Evolutionary conservation across 1,139 yeast genomes (phyloP), one percentile per base, ranked within the genome.

Genomic region (Kurtzmaniella quercitrusa): DNA sequence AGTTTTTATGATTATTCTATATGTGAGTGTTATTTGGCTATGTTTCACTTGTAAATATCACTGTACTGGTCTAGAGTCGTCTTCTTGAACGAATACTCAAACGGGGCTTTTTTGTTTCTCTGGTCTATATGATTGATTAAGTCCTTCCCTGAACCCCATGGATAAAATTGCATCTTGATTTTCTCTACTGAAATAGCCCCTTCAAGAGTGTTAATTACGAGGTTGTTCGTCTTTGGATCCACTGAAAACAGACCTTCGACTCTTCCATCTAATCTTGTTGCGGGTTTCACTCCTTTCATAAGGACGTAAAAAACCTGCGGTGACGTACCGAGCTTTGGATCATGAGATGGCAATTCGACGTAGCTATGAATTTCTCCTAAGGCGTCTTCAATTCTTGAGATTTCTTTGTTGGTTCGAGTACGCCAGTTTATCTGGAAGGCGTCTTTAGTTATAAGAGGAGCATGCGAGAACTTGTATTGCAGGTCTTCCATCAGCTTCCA

Each of bases 341-440:
- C 31, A 4, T 27, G 5, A 4, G 47, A 54, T 43, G 55, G 60
- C 10, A 14, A 17, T 29, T 39, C 18, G 21, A 39, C 36, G 56
- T 66, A 77, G 1, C 87, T 67, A 52, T 68, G 73, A 15, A 85
- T 52, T 0, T 81, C 72, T 0, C 94, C 95, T 42, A 87, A 59
- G 0, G 85, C 82, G 48, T 77, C 76, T 41, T 62, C 58, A 42
- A 72, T 60, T 27, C 81, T 65, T 25, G 71, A 52, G 1, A 86
- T 63, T 6, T 68, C 60, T 1, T 61, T 51, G 0, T 81, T 57
- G 1, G 73, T 51, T 41, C 61, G 57, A 3, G 39, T 40, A 0
- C 50, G 33, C 85, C 93, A 83, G 5, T 64, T 39, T 1, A 83
- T 65, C 40, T 68, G 66, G 15, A 65, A 57, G 57, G 68, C 71